Evolutionary conservation across 441 rosid genomes (phyloP).

Genomic region (Cnidoscolus chayamansa): DNA sequence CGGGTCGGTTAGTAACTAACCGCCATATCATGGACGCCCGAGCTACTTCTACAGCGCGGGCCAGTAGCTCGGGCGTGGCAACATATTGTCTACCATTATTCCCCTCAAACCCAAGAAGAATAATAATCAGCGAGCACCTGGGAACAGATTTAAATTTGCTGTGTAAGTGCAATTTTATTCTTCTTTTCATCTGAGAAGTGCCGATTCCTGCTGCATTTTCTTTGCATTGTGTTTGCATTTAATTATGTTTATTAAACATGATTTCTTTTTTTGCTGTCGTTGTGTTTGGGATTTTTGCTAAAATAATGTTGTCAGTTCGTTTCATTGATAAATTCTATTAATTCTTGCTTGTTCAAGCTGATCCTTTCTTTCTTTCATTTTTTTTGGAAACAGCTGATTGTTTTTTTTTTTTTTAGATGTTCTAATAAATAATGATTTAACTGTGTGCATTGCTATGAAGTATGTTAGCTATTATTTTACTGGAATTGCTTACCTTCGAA

Average conservation of each 20-base stretch:
- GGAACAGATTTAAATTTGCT: neutral
- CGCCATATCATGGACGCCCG: neutral
- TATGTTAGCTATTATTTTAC: neutral
- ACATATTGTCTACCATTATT: neutral
- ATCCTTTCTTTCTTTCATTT: neutral
- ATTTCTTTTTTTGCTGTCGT: neutral
- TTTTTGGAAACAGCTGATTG: too few species aligned
- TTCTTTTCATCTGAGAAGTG: neutral
- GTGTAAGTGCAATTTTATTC: constrained; percentile 2
- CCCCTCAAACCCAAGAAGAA: neutral
- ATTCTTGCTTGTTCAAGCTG: neutral
- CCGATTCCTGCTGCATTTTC: neutral
- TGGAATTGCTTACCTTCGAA: neutral
- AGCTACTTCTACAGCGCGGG: neutral
- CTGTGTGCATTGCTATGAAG: neutral
- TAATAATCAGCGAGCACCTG: neutral
- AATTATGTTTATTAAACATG: neutral
- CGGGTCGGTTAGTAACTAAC: neutral
- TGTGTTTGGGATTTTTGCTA: neutral
- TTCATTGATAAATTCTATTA: neutral
- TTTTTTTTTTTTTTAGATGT: neutral
- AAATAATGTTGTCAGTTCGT: neutral
- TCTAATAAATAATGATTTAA: neutral
- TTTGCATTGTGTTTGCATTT: neutral
- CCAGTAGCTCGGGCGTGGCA: neutral